Conservation (phyloP, 192 early-diverging fungal species). For the Paraglomus occultum region DNA sequence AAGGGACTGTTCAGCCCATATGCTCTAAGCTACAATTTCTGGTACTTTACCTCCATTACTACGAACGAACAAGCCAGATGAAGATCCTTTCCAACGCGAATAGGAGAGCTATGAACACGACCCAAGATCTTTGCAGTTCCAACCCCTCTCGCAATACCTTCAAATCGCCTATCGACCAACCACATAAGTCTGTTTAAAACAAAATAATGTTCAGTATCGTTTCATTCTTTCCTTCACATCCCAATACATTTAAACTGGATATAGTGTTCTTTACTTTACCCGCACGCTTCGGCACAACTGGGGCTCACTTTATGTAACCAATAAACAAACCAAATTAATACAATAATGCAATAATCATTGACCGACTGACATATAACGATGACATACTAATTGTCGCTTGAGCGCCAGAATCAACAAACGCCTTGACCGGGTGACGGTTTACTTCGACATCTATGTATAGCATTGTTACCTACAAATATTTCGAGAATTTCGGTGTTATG, state of each 20-base stretch:
- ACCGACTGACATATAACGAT: background rate
- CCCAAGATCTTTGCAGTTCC: conserved; percentile 96
- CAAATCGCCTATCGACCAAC: conserved; percentile 83
- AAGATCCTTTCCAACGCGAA: conserved; percentile 74
- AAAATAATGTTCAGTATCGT: background rate
- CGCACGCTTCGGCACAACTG: conserved; percentile 22
- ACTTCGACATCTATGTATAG: conserved; percentile 89
- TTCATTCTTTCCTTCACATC: background rate
- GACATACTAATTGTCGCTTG: conserved; percentile 86
- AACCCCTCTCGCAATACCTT: conserved; percentile 89
- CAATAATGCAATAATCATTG: background rate
- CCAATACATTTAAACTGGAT: too few species aligned
- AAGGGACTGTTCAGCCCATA: background rate
- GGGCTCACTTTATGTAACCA: conserved; percentile 20
- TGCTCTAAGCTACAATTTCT: background rate
- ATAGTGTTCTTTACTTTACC: background rate
- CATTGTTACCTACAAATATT: conserved; percentile 66
- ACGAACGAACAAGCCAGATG: conserved; percentile 87
- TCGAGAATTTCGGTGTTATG: background rate
- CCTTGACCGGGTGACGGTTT: conserved; percentile 86
- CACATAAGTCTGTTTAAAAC: conserved; percentile 82
- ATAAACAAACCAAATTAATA: background rate
- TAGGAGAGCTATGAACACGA: conserved; percentile 85
- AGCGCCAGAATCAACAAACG: conserved; percentile 96
- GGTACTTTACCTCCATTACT: conserved; percentile 67